These are phyloP conservation scores for Ophiostoma piceae DNA, from an alignment of 2,329 filamentous ascomycete genomes.

Conservation along the genomic window DNA sequence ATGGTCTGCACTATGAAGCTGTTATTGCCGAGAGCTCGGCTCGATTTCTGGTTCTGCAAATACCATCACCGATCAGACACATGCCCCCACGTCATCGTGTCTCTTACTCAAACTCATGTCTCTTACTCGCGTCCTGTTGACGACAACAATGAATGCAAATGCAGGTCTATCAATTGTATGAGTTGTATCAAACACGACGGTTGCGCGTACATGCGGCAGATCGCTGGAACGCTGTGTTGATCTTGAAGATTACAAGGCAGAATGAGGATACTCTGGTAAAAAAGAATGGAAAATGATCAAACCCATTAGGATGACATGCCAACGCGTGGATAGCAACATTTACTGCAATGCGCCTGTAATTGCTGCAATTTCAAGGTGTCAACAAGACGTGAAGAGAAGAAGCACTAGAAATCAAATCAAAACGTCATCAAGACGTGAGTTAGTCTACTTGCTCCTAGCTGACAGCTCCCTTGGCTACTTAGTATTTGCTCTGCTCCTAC, in stretches of 20 bases:
- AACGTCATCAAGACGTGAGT: background rate
- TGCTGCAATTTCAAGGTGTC: background rate
- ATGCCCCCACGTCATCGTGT: background rate
- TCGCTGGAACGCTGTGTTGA: background rate
- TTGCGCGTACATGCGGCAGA: constrained; percentile 8
- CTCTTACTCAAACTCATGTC: background rate
- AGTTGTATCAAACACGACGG: background rate
- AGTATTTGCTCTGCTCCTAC: no score
- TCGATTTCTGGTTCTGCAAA: no score
- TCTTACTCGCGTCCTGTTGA: background rate
- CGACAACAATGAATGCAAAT: background rate
- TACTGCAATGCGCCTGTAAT: background rate
- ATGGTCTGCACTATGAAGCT: background rate
- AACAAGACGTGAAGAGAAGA: background rate
- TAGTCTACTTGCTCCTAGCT: background rate
- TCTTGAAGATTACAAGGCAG: background rate
- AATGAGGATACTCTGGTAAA: no score
- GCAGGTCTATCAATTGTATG: background rate
- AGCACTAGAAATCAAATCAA: background rate
- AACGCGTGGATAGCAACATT: background rate
- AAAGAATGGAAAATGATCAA: background rate
- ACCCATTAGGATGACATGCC: background rate
- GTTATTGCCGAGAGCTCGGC: no score
- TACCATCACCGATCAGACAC: no score
- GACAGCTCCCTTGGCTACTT: background rate